These are phyloP conservation scores for Arthrobotrys sphaeroides DNA, from an alignment of 2,329 filamentous ascomycete genomes.

Conservation along the genomic window DNA sequence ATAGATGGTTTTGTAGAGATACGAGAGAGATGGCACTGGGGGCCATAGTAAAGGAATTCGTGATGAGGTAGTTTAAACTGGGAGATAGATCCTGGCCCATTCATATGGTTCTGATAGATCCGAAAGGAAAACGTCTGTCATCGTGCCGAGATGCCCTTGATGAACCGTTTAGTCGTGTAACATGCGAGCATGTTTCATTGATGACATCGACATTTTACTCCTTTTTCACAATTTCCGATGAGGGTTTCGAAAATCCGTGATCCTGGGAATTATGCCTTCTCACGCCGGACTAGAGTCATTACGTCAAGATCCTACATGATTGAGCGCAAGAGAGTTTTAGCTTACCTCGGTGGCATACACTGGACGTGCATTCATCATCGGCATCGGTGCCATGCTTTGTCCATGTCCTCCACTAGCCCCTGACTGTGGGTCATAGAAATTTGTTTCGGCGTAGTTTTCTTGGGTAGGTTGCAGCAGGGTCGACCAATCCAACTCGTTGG, in stretches of 20 bases:
- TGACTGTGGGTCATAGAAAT: constrained; percentile 52
- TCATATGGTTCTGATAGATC: constrained; percentile 60
- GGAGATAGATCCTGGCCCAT: constrained; percentile 59
- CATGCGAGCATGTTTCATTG: not conserved
- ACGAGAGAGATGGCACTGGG: not conserved
- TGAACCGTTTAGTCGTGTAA: constrained; percentile 58
- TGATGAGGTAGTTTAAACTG: constrained; percentile 58
- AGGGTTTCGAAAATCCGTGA: constrained; percentile 51
- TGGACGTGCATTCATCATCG: constrained; percentile 51
- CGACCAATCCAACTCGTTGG: constrained; percentile 46
- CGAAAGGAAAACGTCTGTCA: constrained; percentile 60
- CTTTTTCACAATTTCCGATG: constrained; percentile 51
- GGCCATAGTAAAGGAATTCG: not conserved
- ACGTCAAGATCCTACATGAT: constrained; percentile 54
- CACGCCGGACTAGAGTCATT: constrained; percentile 54
- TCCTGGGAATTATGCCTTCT: constrained; percentile 55
- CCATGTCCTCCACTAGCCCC: constrained; percentile 51
- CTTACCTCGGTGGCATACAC: constrained; percentile 54
- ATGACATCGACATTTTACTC: constrained; percentile 30
- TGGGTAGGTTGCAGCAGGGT: constrained; percentile 46
- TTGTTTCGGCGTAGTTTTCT: constrained; percentile 51
- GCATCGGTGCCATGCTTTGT: constrained; percentile 51
- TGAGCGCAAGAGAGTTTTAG: constrained; percentile 46
- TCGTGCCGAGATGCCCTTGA: constrained; percentile 58
- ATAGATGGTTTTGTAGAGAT: not conserved